Base-by-base conservation (phyloP, 2,329 filamentous ascomycete genomes). In the Penicillium sp. region DNA sequence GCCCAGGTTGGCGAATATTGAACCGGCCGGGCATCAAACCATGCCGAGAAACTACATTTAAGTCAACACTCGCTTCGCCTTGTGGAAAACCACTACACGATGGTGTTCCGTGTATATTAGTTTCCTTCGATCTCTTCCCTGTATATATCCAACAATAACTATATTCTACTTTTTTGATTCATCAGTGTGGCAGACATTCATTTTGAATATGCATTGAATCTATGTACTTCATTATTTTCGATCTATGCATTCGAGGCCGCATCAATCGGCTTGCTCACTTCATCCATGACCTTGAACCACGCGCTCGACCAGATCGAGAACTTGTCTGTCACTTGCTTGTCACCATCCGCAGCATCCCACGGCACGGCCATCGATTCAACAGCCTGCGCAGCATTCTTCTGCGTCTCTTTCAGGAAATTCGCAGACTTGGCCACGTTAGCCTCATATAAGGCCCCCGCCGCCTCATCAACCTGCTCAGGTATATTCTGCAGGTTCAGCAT, bases 241-340 rank as follows among this genome's bases (percentile, higher is more conserved):
- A 4, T 48, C 27, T 49, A 55, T 49, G 53, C 50, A 44, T 20
- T 46, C n/a, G 38, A 39, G 28, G 45, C 20, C 25, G 55, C 50
- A 35, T 56, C 51, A 44, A 65, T 51, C 30, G 68, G 57, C 54
- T 67, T 72, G 60, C 63, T 64, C 28, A 75, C 68, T 54, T 74
- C 71, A 20, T 74, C 69, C 48, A 79, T 58, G 22, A 76, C 75
- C 42, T 69, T 72, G 33, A 69, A 53, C 80, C 80, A 84, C 45
- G 80, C 82, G 44, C 74, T 76, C n/a, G 80, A 83, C 91, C 91
- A 95, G 14, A 81, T 76, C 0, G 85, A 87, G 65, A 95, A 95
- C 63, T 87, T 89, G 63, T 96, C 91, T 43, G 86, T 78, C 0
- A 81, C 78, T 0, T 79, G 81, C 73, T 73, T 6, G 70, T 67